These are phyloP conservation scores for Termitomyces sp. DNA, from an alignment of 768 basidiomycete species.

Conservation along the genomic window DNA sequence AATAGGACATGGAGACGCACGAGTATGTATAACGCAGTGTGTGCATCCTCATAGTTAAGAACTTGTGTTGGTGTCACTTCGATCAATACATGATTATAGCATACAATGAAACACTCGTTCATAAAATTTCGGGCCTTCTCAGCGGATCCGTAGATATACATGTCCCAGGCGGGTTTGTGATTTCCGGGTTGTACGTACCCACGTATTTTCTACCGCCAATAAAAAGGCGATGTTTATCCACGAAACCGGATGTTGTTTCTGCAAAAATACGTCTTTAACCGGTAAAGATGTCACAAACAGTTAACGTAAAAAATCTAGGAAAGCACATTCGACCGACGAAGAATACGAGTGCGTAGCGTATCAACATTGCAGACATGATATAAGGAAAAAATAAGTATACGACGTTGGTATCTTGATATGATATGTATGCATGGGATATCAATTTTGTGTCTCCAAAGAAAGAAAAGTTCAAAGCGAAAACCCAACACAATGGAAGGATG, in stretches of 20 bases:
- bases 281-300: not conserved
- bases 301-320: not conserved
- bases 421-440: slow-evolving; percentile 3
- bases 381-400: not conserved
- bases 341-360: not conserved
- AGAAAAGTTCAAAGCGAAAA: not conserved
- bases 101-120: no score
- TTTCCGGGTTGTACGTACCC: not conserved
- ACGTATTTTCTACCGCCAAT: not conserved
- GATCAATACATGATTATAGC: not conserved
- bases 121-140: not conserved
- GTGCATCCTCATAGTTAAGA: not conserved
- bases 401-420: slow-evolving; percentile 6
- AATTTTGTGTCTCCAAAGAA: not conserved
- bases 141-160: not conserved
- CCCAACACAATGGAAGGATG: not conserved
- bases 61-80: not conserved
- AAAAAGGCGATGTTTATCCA: slow-evolving; percentile 7
- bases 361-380: slow-evolving; percentile 4
- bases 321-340: not conserved
- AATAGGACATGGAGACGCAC: not conserved
- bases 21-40: not conserved
- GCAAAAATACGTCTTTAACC: no score
- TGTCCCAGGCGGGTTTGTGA: slow-evolving; percentile 1
- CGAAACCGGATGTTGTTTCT: not conserved